Conservation (phyloP, 768 basidiomycete species). For the Amanita pseudoporphyria region DNA sequence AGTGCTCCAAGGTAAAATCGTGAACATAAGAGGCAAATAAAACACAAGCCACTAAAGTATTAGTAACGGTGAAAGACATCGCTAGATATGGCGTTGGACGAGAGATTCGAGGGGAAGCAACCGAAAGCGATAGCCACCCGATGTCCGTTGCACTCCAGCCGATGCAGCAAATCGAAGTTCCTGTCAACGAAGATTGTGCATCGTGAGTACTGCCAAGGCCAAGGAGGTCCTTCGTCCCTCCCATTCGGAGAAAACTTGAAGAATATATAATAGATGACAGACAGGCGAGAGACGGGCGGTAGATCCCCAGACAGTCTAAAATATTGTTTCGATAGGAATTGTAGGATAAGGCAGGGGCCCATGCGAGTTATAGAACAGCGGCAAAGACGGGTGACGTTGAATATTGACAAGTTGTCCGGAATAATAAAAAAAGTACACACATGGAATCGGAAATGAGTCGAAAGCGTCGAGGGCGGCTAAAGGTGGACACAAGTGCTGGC, state of each 20-base stretch:
- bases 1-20: background rate
- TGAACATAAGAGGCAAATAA: constrained; percentile 6
- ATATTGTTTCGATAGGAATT: background rate
- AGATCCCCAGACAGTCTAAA: background rate
- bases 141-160: constrained; percentile 7
- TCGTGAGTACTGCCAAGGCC: background rate
- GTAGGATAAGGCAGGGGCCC: background rate
- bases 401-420: constrained; percentile 6
- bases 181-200: background rate
- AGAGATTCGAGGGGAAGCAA: background rate
- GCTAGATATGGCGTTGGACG: constrained; percentile 1
- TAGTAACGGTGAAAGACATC: constrained; percentile 7
- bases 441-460: background rate
- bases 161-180: constrained; percentile 1
- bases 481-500: constrained; percentile 1
- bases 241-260: constrained; percentile 2
- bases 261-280: constrained; percentile 7
- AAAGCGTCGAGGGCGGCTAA: constrained; percentile 1
- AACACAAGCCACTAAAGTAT: constrained; percentile 7
- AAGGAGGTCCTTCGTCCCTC: background rate
- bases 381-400: constrained; percentile 2
- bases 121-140: constrained; percentile 3
- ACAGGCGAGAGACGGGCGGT: constrained; percentile 9
- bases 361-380: constrained; percentile 4
- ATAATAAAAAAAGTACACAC: constrained; percentile 3